A percentile compares a stretch with the other conserved stretches of the same genome.
Evolutionary conservation across 768 basidiomycete species (phyloP).

Genomic region (Boletellus ananas): DNA sequence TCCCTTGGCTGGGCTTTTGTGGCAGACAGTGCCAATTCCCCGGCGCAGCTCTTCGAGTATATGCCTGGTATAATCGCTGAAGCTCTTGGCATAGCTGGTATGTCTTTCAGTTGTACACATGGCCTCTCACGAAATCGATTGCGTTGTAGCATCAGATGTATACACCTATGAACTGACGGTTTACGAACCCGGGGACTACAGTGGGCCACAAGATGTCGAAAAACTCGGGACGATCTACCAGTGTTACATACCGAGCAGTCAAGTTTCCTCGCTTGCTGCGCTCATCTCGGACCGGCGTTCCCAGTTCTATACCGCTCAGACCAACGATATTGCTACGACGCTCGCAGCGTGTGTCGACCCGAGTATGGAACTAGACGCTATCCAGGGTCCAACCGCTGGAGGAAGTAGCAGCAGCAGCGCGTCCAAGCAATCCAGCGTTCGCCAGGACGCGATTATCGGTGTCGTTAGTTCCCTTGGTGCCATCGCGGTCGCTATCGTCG

Average conservation of each 20-base stretch:
- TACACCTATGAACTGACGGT: constrained; percentile 61
- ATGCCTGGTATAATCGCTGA: constrained; percentile 50
- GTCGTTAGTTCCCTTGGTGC: constrained; percentile 82
- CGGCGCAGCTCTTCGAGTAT: constrained; percentile 75
- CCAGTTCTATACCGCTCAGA: constrained; percentile 56
- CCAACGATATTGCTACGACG: constrained; percentile 40
- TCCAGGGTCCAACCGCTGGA: constrained; percentile 38
- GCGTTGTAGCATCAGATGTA: constrained; percentile 33
- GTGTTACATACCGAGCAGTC: constrained; percentile 56
- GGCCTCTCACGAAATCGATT: constrained; percentile 22
- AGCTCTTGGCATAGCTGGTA: constrained; percentile 44
- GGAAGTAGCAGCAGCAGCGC: constrained; percentile 16
- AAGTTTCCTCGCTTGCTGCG: constrained; percentile 58
- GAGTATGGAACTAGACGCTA: constrained; percentile 54
- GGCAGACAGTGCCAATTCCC: constrained; percentile 48
- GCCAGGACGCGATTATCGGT: constrained; percentile 87
- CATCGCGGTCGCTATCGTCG: constrained; percentile 67
- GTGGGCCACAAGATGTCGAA: constrained; percentile 40
- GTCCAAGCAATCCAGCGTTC: constrained; percentile 34
- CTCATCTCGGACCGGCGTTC: constrained; percentile 62
- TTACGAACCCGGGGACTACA: constrained; percentile 59
- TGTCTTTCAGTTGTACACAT: constrained; percentile 17
- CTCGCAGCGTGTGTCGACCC: constrained; percentile 71
- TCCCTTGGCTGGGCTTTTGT: constrained; percentile 71
- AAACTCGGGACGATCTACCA: constrained; percentile 68